phyloP scores from a whole-genome alignment of 108 stramenopile genomes.

The Skeletonema tropicum region DNA sequence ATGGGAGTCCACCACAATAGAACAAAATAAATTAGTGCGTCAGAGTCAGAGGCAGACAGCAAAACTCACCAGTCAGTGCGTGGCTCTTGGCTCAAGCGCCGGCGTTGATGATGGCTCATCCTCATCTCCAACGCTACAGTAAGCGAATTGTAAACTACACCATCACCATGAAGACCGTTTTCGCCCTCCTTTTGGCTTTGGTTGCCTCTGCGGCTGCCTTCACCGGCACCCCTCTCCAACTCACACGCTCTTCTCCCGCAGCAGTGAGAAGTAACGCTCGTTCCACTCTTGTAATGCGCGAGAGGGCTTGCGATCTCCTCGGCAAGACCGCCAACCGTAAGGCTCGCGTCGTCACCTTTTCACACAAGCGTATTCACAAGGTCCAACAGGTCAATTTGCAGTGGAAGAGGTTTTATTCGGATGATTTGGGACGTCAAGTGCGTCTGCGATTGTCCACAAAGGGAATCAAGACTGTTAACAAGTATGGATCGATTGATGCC shows the following conservation, averaged over 20 bases:
- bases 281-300: conserved; percentile 78
- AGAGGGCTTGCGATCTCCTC: conserved; percentile 86
- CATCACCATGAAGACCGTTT: conserved; percentile 54
- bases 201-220: conserved; percentile 61
- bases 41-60: background rate
- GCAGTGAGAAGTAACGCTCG: conserved; percentile 8
- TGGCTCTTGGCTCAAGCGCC: background rate
- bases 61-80: background rate
- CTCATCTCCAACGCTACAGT: background rate
- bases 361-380: conserved; percentile 92
- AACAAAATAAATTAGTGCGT: background rate
- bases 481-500: conserved; percentile 91
- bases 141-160: background rate
- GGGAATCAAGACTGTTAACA: conserved; percentile 96
- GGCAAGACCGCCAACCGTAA: conserved; percentile 94
- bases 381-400: conserved; percentile 94
- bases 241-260: conserved; percentile 16
- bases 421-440: conserved; percentile 81
- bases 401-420: conserved; percentile 87
- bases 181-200: conserved; percentile 60
- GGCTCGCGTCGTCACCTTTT: conserved; percentile 94
- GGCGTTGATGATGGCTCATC: too few relatives aligned
- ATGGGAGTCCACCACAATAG: background rate
- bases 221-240: conserved; percentile 60
- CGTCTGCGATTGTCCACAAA: conserved; percentile 91